These are phyloP conservation scores for Lichtheimia corymbifera DNA, from an alignment of 371 early-diverging fungal genomes.

Conservation along the genomic window DNA sequence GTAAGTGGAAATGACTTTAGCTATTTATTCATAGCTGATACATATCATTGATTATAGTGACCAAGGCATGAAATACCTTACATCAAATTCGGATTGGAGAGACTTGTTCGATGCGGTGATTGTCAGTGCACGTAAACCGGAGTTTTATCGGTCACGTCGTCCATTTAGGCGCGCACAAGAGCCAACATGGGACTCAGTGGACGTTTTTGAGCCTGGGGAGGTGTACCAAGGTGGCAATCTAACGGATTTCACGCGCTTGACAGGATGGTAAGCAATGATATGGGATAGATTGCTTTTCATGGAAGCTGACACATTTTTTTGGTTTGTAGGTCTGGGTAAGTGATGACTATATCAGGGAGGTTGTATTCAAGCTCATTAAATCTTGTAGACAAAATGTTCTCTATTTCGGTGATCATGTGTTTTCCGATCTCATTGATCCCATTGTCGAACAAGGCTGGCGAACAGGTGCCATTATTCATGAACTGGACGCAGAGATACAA, in stretches of 20 bases:
- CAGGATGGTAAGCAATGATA: constrained; percentile 48
- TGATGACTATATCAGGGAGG: too few species aligned
- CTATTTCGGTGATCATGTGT: constrained; percentile 72
- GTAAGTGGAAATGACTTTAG: constrained; percentile 14
- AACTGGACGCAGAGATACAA: constrained; percentile 59
- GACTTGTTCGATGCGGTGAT: constrained; percentile 68
- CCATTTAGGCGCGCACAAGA: constrained; percentile 56
- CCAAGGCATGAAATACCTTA: constrained; percentile 55
- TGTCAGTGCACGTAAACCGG: constrained; percentile 61
- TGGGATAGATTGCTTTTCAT: not conserved
- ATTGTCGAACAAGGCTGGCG: constrained; percentile 69
- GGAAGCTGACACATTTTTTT: too few species aligned
- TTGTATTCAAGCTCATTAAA: not conserved
- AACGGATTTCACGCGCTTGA: constrained; percentile 54
- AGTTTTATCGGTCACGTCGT: constrained; percentile 57
- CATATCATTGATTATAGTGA: constrained; percentile 18
- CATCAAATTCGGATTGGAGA: constrained; percentile 54
- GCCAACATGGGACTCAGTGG: constrained; percentile 56
- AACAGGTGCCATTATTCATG: constrained; percentile 71
- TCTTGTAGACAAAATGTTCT: constrained; percentile 54
- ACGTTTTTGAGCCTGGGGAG: constrained; percentile 56
- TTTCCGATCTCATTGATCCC: constrained; percentile 67
- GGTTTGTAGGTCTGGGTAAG: too few species aligned
- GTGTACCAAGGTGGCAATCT: constrained; percentile 69
- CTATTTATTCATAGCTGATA: not conserved